Evolutionary conservation across 2,329 filamentous ascomycete genomes (phyloP), one percentile per base, ranked within the genome.

Genomic region (Scedosporium dehoogii): DNA sequence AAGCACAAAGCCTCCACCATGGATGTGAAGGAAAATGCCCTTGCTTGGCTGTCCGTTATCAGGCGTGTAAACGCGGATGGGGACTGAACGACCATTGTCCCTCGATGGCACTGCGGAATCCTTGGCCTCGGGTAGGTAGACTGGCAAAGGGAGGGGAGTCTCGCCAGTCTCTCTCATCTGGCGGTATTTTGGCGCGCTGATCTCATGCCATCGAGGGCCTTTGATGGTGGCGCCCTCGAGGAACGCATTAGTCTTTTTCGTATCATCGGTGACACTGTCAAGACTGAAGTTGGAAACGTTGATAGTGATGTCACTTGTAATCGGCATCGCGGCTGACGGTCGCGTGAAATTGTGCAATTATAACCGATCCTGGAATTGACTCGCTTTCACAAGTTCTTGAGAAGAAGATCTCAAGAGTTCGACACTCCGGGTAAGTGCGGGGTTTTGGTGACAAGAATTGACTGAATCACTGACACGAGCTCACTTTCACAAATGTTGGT

Each of bases 11-110:
- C 77, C 77, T 16, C 78, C 77, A 3, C 81, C 83, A 67, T 86
- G 83, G 56, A 85, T 79, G 68, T 85, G 81, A 65, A 83, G 70
- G 66, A 82, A 77, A 1, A 83, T 72, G 0, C 79, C 80, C 46
- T 64, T 67, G 59, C 60, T 66, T 3, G 64, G 63, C 61, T 73
- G 70, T 4, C 75, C 78, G 25, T 76, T 73, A n/a, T 75, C 73
- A 1, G 82, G 81, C 58, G 74, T 74, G 64, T 84, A 79, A 3
- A 81, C 73, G 33, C 63, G 38, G 65, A 64, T 38, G 1, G 81
- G 78, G 14, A 86, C 83, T 6, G 71, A 67, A 41, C 83, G 75
- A 3, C 75, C 78, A 0, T 69, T 16, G 2, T 85, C 81, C 4
- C 83, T 73, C 1, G 82, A 85, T 0, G 81, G 81, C 6, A 86